Base-by-base conservation (phyloP, 306 rosid genomes). In the Sphenostylis stenocarpa region DNA sequence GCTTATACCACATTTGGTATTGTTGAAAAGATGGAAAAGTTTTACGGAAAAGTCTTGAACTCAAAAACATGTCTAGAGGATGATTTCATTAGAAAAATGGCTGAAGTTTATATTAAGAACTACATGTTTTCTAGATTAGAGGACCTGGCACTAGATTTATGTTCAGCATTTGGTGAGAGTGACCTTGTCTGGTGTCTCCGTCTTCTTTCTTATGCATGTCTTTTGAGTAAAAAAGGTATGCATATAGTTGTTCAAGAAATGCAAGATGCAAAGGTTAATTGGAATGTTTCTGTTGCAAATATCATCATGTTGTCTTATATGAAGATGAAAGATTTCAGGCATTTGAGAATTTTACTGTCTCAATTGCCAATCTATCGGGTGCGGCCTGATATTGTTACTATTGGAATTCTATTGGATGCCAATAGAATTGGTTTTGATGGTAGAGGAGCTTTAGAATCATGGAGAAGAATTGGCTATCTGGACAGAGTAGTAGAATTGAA, bases 121-220 rank as follows among this genome's bases (percentile, higher is more conserved):
- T 85, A 79, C 67, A 90, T 87, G 93, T 90, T 79, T 87, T 90
- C 96, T 17, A 85, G 85, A 77, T 51, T 92, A 36, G 97, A 90
- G 58, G 84, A 74, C 49, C 78, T 90, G 60, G 97, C 90, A 67
- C 47, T 85, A 44, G 88, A 88, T n/a, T 75, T 92, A 51, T 72
- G 80, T 63, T 61, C 84, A 0, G 80, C 66, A 52, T 71, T 28
- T 31, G 93, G 96, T 19, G 66, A 73, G 63, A 69, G 81, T 28
- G 83, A 86, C 56, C 85, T 92, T 49, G 86, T 88, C 58, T 88
- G 93, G 96, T 87, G 85, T 75, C 76, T 88, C 44, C 86, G 86
- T 60, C 86, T 88, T 43, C 97, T 92, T 66, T 92, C 97, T 17
- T 72, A 81, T 72, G 93, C 96, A 56, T 84, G 93, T 78, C 82